Conservation (phyloP, 2,329 filamentous ascomycete species). For the Trichoderma lentiforme region DNA sequence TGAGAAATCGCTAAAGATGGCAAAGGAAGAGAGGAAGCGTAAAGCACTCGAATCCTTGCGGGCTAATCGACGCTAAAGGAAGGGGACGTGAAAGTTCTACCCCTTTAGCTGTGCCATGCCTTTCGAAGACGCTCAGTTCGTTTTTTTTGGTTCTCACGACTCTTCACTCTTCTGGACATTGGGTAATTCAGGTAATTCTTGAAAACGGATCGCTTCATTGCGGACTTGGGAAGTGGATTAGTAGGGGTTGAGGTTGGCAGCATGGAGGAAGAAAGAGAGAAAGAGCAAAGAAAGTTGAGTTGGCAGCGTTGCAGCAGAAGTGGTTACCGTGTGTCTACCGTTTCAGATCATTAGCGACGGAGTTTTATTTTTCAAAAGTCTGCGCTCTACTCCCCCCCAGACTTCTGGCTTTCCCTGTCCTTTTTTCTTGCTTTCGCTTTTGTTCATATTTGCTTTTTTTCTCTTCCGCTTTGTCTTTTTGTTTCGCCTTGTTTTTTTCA, state of each 20-base stretch:
- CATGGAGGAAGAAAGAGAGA: not conserved
- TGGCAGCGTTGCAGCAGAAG: not conserved
- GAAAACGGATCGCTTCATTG: not conserved
- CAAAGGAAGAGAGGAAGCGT: slow-evolving; percentile 57
- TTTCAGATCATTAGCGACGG: slow-evolving; percentile 38
- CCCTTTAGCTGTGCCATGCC: not conserved
- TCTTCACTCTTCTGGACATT: not conserved
- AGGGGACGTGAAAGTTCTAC: not conserved
- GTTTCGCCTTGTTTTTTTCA: not conserved
- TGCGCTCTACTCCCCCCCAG: not conserved
- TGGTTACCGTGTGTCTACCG: not conserved
- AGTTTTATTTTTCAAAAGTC: slow-evolving; percentile 28
- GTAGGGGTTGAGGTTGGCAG: not conserved
- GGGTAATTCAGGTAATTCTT: not conserved
- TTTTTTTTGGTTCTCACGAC: not conserved
- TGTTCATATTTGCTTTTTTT: not conserved
- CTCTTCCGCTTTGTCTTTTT: not conserved
- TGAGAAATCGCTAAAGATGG: slow-evolving; percentile 58
- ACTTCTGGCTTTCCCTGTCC: not conserved
- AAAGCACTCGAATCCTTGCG: slow-evolving; percentile 38
- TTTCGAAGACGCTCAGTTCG: not conserved
- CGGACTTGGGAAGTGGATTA: not conserved
- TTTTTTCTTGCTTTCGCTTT: not conserved
- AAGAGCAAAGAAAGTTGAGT: not conserved
- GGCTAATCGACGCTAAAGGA: slow-evolving; percentile 28